Conservation (phyloP, 495 filamentous ascomycete species). For the Talaromyces proteolyticus region DNA sequence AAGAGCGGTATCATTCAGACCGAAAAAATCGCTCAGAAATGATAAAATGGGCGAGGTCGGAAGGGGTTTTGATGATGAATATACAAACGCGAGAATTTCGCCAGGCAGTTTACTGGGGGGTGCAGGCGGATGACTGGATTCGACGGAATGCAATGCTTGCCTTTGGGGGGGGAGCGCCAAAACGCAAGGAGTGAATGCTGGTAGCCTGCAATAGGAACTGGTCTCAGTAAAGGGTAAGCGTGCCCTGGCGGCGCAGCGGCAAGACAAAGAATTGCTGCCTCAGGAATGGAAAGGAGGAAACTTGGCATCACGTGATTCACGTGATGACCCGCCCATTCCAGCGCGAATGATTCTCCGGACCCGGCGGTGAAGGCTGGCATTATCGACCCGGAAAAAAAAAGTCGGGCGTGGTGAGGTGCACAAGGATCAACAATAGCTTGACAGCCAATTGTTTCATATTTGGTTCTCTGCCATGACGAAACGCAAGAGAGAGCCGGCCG, state of each 20-base stretch:
- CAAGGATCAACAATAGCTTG: constrained; percentile 1
- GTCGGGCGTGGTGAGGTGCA: constrained; percentile 3
- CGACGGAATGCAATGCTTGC: constrained; percentile 6
- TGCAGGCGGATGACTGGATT: constrained; percentile 10
- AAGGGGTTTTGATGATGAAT: constrained; percentile 5
- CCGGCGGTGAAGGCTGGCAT: constrained; percentile 1
- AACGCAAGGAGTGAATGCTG: not conserved
- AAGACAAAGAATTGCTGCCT: constrained; percentile 1
- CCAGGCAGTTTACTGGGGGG: constrained; percentile 27
- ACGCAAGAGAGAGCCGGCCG: constrained; percentile 59
- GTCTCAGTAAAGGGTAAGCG: too few species aligned
- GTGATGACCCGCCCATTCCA: not conserved
- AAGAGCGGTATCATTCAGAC: constrained; percentile 45
- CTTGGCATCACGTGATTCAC: not conserved
- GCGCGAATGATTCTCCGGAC: not conserved
- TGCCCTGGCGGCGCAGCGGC: not conserved
- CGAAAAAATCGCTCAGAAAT: constrained; percentile 41
- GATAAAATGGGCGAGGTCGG: constrained; percentile 46
- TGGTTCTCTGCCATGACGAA: constrained; percentile 54
- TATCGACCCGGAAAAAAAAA: constrained; percentile 3
- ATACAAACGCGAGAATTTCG: constrained; percentile 29
- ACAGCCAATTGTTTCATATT: not conserved
- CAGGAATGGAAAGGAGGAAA: too few species aligned
- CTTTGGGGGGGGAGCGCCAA: constrained; percentile 13
- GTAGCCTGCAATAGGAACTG: constrained; percentile 7